phyloP scores from a whole-genome alignment of 345 rosid genomes.

The Camelina hispida region DNA sequence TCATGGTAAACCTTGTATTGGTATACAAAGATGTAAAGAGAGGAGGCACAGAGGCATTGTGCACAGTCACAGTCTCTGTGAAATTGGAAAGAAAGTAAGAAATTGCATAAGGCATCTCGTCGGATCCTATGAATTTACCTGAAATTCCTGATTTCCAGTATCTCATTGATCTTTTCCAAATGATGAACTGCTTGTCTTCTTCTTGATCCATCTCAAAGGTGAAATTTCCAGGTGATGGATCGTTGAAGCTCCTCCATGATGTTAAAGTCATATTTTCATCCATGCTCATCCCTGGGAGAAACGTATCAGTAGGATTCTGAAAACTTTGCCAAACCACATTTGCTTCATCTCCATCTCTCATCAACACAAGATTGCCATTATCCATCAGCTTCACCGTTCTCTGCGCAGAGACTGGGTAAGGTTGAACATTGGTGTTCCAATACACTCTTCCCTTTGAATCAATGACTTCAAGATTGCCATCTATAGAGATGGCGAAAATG shows the following conservation, averaged over 20 bases:
- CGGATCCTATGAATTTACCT: conserved; percentile 43
- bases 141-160: conserved; percentile 59
- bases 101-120: conserved; percentile 49
- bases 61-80: conserved; percentile 39
- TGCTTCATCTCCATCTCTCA: conserved; percentile 33
- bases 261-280: conserved; percentile 41
- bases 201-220: conserved; percentile 53
- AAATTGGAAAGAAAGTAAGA: conserved; percentile 55
- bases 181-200: conserved; percentile 44
- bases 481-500: conserved; percentile 24
- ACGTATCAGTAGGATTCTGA: conserved; percentile 58
- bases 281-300: conserved; percentile 69
- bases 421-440: conserved; percentile 39
- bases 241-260: conserved; percentile 60
- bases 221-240: conserved; percentile 70
- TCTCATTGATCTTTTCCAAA: conserved; percentile 44
- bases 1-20: conserved; percentile 48
- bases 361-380: conserved; percentile 53
- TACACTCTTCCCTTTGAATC: conserved; percentile 41
- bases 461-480: conserved; percentile 46
- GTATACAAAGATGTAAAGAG: conserved; percentile 49
- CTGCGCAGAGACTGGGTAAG: conserved; percentile 6
- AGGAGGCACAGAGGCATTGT: conserved; percentile 53
- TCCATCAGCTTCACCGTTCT: conserved; percentile 42
- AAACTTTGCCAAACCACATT: conserved; percentile 55